Conservation (phyloP, 768 basidiomycete species). For the Megacollybia marginata region DNA sequence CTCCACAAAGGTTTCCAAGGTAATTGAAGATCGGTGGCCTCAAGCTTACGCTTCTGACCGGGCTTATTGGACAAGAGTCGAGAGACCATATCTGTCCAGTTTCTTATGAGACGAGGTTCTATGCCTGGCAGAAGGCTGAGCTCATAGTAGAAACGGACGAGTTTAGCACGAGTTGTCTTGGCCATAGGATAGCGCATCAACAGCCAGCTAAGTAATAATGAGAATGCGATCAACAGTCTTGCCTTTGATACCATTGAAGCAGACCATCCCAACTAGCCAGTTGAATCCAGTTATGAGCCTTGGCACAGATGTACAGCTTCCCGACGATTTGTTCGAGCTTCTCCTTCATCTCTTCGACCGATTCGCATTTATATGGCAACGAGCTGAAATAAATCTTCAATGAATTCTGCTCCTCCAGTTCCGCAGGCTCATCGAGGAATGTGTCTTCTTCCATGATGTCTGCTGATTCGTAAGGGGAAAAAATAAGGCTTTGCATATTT, state of each 20-base stretch:
- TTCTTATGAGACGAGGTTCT: conserved; percentile 61
- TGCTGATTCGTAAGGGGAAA: conserved; percentile 9
- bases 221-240: conserved; percentile 1
- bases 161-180: conserved; percentile 60
- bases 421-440: conserved; percentile 32
- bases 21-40: conserved; percentile 57
- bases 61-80: conserved; percentile 63
- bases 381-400: conserved; percentile 62
- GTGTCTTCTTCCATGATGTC: conserved; percentile 52
- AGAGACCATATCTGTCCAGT: conserved; percentile 75
- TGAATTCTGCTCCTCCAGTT: conserved; percentile 49
- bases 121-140: conserved; percentile 71
- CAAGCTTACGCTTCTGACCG: conserved; percentile 59
- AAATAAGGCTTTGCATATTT: neutral
- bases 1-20: conserved; percentile 77
- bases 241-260: conserved; percentile 59
- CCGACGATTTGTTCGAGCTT: conserved; percentile 64
- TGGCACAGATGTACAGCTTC: conserved; percentile 64
- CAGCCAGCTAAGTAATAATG: conserved; percentile 50
- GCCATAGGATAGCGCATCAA: conserved; percentile 74
- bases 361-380: conserved; percentile 69
- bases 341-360: conserved; percentile 61
- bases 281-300: conserved; percentile 67
- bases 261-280: conserved; percentile 74
- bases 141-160: conserved; percentile 73